Percentiles rank a stretch among this genome's conserved stretches.
These are phyloP conservation scores for Monosporascus sp. DNA, from an alignment of 2,329 filamentous ascomycete species.

Conservation along the genomic window DNA sequence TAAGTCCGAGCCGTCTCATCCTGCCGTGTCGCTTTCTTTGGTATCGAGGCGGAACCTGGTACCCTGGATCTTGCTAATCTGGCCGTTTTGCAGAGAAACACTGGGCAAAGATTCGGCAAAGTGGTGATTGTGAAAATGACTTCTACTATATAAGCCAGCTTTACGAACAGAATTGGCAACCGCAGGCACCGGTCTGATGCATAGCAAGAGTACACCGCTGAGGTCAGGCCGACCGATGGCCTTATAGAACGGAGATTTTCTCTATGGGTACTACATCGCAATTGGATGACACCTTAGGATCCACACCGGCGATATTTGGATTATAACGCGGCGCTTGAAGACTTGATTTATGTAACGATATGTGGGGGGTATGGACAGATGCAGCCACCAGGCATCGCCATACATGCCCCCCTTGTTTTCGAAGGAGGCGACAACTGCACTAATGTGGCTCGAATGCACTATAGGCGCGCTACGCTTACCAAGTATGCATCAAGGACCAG, in stretches of 20 bases:
- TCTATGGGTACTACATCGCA: neutral
- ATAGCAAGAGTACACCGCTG: constrained; percentile 19
- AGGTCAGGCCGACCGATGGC: neutral
- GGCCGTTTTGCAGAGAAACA: constrained; percentile 25
- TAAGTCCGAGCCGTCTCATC: constrained; percentile 20
- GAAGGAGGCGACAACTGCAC: neutral
- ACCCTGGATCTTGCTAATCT: constrained; percentile 12
- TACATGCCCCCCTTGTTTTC: neutral
- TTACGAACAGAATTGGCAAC: constrained; percentile 52
- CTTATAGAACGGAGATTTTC: neutral
- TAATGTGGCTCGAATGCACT: neutral
- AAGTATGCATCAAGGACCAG: neutral
- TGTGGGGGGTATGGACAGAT: neutral
- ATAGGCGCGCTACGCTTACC: neutral
- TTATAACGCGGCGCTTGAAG: neutral
- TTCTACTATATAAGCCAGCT: constrained; percentile 58
- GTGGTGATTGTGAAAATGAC: constrained; percentile 47
- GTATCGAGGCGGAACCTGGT: too few relatives aligned
- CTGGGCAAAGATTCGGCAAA: constrained; percentile 43
- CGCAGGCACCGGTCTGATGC: constrained; percentile 31
- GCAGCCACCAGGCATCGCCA: neutral
- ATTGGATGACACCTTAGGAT: neutral
- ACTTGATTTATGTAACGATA: neutral
- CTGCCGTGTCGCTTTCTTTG: too few relatives aligned
- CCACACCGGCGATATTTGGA: neutral